Evolutionary conservation across 2,329 filamentous ascomycete genomes (phyloP).

Genomic region (Ceratocystis diversiconidia): DNA sequence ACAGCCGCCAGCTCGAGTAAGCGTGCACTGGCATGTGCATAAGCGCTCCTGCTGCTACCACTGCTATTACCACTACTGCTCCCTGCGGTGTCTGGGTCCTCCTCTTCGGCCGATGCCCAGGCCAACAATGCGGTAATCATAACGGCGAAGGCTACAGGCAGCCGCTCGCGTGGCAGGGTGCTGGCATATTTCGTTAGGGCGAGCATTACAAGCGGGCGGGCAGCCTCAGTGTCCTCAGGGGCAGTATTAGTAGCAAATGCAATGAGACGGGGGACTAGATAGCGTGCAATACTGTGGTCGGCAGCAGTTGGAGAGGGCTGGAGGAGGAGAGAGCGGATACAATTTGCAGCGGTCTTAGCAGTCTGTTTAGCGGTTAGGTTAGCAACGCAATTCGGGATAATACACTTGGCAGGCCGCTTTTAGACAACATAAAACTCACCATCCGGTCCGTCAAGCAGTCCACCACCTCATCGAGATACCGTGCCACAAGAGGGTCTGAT

Average conservation of each 20-base stretch:
- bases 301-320: slow-evolving; percentile 46
- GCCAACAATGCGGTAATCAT: slow-evolving; percentile 64
- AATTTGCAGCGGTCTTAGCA: slow-evolving; percentile 79
- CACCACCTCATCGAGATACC: slow-evolving; percentile 65
- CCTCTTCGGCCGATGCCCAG: slow-evolving; percentile 48
- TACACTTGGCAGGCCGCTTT: too few relatives aligned
- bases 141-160: slow-evolving; percentile 53
- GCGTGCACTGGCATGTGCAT: slow-evolving; percentile 59
- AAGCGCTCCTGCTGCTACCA: slow-evolving; percentile 26
- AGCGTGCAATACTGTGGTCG: slow-evolving; percentile 59
- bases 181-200: slow-evolving; percentile 60
- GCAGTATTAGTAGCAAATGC: slow-evolving; percentile 57
- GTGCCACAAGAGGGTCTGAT: slow-evolving; percentile 57
- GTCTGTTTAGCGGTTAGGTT: slow-evolving; percentile 35
- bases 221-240: slow-evolving; percentile 66
- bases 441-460: slow-evolving; percentile 72
- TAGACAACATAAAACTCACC: slow-evolving; percentile 38
- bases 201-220: slow-evolving; percentile 54
- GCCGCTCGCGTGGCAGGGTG: slow-evolving; percentile 31
- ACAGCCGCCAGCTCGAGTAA: slow-evolving; percentile 68
- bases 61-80: too few relatives aligned
- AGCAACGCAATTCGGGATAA: too few relatives aligned
- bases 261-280: slow-evolving; percentile 61
- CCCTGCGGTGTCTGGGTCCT: slow-evolving; percentile 26
- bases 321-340: slow-evolving; percentile 70